These are phyloP conservation scores for Hevea brasiliensis DNA, from an alignment of 345 rosid species.

Conservation along the genomic window DNA sequence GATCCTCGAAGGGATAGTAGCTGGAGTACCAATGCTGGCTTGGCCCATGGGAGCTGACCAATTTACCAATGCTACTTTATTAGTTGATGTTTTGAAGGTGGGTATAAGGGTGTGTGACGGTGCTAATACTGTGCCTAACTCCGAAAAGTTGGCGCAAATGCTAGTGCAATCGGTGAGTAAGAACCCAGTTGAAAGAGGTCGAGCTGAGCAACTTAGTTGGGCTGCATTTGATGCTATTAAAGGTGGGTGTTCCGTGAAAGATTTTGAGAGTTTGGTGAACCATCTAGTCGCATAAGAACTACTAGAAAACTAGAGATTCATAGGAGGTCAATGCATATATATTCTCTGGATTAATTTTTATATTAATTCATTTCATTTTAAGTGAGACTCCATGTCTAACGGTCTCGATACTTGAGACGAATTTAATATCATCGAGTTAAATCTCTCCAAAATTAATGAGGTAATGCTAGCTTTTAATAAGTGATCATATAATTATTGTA, in stretches of 20 bases:
- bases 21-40: slow-evolving; percentile 54
- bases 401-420: no score
- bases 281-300: not conserved
- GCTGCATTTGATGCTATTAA: slow-evolving; percentile 47
- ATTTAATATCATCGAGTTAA: no score
- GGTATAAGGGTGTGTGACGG: slow-evolving; percentile 53
- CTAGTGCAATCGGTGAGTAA: slow-evolving; percentile 34
- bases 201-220: slow-evolving; percentile 26
- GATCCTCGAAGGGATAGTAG: slow-evolving; percentile 46
- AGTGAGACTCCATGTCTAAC: no score
- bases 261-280: slow-evolving; percentile 46
- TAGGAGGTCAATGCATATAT: no score
- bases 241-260: slow-evolving; percentile 49
- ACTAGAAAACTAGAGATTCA: no score
- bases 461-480: no score
- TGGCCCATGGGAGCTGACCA: slow-evolving; percentile 78
- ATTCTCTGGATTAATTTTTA: no score
- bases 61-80: slow-evolving; percentile 38
- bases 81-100: slow-evolving; percentile 53
- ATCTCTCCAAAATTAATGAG: no score
- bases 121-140: slow-evolving; percentile 35
- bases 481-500: no score
- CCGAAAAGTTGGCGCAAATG: slow-evolving; percentile 33
- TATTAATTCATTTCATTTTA: no score
- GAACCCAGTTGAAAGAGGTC: slow-evolving; percentile 22